Base-by-base conservation (phyloP, 2,329 filamentous ascomycete species). In the Xenoacremonium recifei region DNA sequence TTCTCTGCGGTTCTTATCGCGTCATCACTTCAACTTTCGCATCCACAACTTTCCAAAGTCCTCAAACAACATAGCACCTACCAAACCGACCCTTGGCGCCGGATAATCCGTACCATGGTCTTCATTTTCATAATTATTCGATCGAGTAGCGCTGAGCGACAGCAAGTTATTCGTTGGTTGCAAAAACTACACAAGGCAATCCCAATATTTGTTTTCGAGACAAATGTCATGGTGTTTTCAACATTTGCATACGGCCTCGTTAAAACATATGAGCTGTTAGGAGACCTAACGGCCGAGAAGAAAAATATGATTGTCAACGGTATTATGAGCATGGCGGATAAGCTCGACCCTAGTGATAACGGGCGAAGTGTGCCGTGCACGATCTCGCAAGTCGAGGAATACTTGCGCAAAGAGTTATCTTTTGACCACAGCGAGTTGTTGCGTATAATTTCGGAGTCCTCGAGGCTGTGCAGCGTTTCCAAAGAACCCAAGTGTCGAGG, bases 121-220 rank as follows among this genome's bases (percentile, higher is more conserved):
- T 43, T 43, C 30, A 43, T 43, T 15, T 37, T 25, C 13, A 43
- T 43, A n/a, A 38, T 43, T 20, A 29, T 43, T 13, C 35, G 40
- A 30, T 43, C 40, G 9, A 37, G 35, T 13, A 43, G 40, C 21
- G 25, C 29, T n/a, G 30, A 43, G 16, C 29, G 40, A 11, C 29
- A 30, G 10, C 35, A 43, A 19, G 40, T 43, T 10, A 38, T 43
- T 16, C 19, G 19, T 12, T 43, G 40, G 40, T 30, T 43, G 17
- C 35, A 43, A 30, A 37, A 19, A 17, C 30, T 44, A 9, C 41
- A 44, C 36, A n/a, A 15, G 3, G 9, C 41, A 2, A 44, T 44
- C 13, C 41, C 41, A 3, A 12, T 44, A 23, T 44, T 44, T 4
- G 36, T 29, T 3, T 44, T 44, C 16, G 41, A 44, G 12, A 39